Evolutionary conservation across 1,284 basidiomycete genomes (phyloP).

Genomic region (Chalciporus sp.): DNA sequence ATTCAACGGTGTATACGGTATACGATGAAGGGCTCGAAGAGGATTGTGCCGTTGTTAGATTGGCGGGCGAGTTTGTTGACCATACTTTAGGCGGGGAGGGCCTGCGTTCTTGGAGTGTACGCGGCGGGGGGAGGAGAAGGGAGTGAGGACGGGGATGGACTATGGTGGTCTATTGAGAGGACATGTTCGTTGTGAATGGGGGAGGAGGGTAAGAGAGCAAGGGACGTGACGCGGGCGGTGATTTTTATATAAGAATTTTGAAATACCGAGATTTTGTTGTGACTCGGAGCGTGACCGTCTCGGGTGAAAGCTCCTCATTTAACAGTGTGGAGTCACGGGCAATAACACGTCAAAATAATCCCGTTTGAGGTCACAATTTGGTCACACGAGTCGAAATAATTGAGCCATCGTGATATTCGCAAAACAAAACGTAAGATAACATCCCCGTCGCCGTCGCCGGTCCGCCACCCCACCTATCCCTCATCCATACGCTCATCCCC

Average conservation of each 20-base stretch:
- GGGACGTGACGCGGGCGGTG: neutral
- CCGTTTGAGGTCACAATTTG: slow-evolving; percentile 16
- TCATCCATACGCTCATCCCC: slow-evolving; percentile 77
- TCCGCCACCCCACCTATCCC: slow-evolving; percentile 42
- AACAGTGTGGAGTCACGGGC: slow-evolving; percentile 29
- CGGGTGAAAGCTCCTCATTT: slow-evolving; percentile 33
- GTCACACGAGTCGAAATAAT: slow-evolving; percentile 7
- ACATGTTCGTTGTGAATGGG: slow-evolving; percentile 48
- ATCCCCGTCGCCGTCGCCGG: no score
- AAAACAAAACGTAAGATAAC: slow-evolving; percentile 10
- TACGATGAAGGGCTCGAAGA: slow-evolving; percentile 83
- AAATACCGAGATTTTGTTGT: slow-evolving; percentile 33
- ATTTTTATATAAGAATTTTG: slow-evolving; percentile 38
- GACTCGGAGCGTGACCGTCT: slow-evolving; percentile 33
- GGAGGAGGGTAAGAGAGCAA: slow-evolving; percentile 20
- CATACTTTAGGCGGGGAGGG: slow-evolving; percentile 60
- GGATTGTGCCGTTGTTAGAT: slow-evolving; percentile 80
- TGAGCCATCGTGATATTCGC: slow-evolving; percentile 14
- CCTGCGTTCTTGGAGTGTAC: slow-evolving; percentile 38
- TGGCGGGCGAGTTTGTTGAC: slow-evolving; percentile 77
- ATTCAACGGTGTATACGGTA: slow-evolving; percentile 75
- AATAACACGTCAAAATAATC: slow-evolving; percentile 31
- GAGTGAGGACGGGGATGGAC: slow-evolving; percentile 19
- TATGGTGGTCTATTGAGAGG: slow-evolving; percentile 30
- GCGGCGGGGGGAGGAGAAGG: slow-evolving; percentile 12